Base-by-base conservation (phyloP, 495 filamentous ascomycete species). In the Terfezia boudieri region DNA sequence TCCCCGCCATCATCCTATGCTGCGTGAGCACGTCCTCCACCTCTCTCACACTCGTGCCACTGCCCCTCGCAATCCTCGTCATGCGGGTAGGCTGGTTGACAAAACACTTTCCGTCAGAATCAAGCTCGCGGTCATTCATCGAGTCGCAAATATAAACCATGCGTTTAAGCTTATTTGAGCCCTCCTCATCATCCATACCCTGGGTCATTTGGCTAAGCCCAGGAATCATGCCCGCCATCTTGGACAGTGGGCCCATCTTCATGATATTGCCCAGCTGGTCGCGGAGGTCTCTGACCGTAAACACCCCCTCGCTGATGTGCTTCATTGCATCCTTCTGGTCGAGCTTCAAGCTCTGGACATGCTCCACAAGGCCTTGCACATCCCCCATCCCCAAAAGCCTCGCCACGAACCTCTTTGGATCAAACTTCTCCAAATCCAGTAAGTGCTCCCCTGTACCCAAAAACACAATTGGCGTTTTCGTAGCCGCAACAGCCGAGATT, bases 61-160 rank as follows among this genome's bases (percentile, higher is more conserved):
- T 87, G 0, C 90, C 90, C 52, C 77, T 74, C 2, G 92, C 90
- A 32, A 99, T 79, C 23, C 90, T 77, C 49, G 89, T 93, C 83
- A 95, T 94, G 11, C 90, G 83, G 49, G 84, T 84, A 10, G 90
- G 90, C 67, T 94, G 82, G 49, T 92, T 84, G 57, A 86, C 77
- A 61, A 99, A 94, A 55, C 88, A 74, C 68, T 92, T 94, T 56
- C 90, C 92, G 64, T 99, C 90, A 52, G 81, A 79, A 60, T 99
- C 87, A 17, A 99, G 76, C 61, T 99, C 90, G 60, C 88, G 88
- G 22, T 81, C 76, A 1, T 89, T 96, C 90, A 99, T 96, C 61
- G 78, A 83, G 72, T 99, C 90, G 69, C 87, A 94, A 56, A 99
- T 95, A 70, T 93, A 96, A 61, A 96, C 84, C 92, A 96, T 96